Evolutionary conservation across 352 stramenopile genomes (phyloP).

Genomic region (Phytophthora capsici): DNA sequence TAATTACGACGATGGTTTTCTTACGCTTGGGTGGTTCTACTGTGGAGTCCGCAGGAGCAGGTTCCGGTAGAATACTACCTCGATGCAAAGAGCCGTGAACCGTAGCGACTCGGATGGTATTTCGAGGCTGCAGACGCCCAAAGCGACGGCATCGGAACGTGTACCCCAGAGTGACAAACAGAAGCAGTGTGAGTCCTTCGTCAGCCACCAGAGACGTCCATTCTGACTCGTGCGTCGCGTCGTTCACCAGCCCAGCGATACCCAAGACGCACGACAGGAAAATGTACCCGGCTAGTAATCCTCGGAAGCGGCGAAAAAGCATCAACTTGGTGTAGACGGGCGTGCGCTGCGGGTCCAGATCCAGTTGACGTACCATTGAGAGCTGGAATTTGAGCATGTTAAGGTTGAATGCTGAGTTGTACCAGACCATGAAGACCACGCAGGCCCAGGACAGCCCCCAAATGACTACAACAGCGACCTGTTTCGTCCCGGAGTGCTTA

Average conservation of each 20-base stretch:
- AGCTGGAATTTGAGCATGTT: slow-evolving; percentile 79
- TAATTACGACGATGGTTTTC: slow-evolving; percentile 54
- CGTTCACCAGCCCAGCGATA: slow-evolving; percentile 49
- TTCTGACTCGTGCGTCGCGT: slow-evolving; percentile 47
- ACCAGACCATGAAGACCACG: slow-evolving; percentile 74
- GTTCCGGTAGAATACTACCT: slow-evolving; percentile 33
- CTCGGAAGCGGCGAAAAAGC: slow-evolving; percentile 64
- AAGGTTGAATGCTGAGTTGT: slow-evolving; percentile 72
- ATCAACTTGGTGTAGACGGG: slow-evolving; percentile 72
- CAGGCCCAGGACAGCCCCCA: slow-evolving; percentile 62
- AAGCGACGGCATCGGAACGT: slow-evolving; percentile 71
- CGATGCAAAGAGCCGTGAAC: slow-evolving; percentile 13
- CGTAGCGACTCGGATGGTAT: background rate
- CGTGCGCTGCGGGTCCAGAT: slow-evolving; percentile 51
- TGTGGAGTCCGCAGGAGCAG: slow-evolving; percentile 2
- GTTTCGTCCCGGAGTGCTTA: slow-evolving; percentile 47
- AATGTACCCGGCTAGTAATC: slow-evolving; percentile 59
- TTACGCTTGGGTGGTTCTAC: slow-evolving; percentile 23
- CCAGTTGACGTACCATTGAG: slow-evolving; percentile 60
- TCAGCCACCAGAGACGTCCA: slow-evolving; percentile 40
- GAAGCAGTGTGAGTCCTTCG: slow-evolving; percentile 49
- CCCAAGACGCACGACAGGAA: slow-evolving; percentile 54
- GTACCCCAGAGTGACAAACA: slow-evolving; percentile 55
- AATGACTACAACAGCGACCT: slow-evolving; percentile 54
- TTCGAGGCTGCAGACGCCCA: slow-evolving; percentile 33